Base-by-base conservation (phyloP, 257 asterid genomes). In the Rhazya stricta region DNA sequence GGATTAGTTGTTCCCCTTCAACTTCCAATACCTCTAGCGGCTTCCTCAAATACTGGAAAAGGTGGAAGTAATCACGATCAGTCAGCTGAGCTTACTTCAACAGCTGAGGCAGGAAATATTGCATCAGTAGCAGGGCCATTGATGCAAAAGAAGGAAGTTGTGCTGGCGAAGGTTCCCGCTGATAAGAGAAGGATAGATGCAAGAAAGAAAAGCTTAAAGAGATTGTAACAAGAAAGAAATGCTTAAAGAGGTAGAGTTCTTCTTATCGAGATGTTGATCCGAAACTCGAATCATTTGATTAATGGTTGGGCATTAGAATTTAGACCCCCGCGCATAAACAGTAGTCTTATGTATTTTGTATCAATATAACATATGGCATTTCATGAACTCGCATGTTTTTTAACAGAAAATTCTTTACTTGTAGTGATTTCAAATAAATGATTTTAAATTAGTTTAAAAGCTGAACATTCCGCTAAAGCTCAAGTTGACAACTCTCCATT, bases 121-220 rank as follows among this genome's bases (percentile, higher is more conserved):
- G 77, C 91, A 62, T 94, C 90, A 21, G 88, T 90, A 3, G 83
- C 87, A 1, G 79, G 84, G 65, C 77, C 89, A 50, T 63, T 74
- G n/a, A 73, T 71, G 63, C 82, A 81, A 65, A 92, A 89, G 93
- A 90, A 88, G 88, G 97, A 89, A 65, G 85, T 72, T 3, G 88
- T 85, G 45, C 45, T 82, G 82, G 75, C 80, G 3, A 94, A 88
- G 84, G 89, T 78, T 76, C 88, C 89, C 0, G 85, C 85, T 2
- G 99, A 89, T 85, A 92, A 89, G 72, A 94, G 86, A 92, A 94
- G 90, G 91, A 84, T 91, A 32, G 99, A 94, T 81, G 97, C 97
- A 3, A 87, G 98, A 77, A 94, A 94, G 90, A 92, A 87, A 78
- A 91, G 96, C 85, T 85, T 94, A 37, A 65, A 65, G 48, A 65